Base-by-base conservation (phyloP, 352 stramenopile genomes). In the Phytophthora litchii region DNA sequence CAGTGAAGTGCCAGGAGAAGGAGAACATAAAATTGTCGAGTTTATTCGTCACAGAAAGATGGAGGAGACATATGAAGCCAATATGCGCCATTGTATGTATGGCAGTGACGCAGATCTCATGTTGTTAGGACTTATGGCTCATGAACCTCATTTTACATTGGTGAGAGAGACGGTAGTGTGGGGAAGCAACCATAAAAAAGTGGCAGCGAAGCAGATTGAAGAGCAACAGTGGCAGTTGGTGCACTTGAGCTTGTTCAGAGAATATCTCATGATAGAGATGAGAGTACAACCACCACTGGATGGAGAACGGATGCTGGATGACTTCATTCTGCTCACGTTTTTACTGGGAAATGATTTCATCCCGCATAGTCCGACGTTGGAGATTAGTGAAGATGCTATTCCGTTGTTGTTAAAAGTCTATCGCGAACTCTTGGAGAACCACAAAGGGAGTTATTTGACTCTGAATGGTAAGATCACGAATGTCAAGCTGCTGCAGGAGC, bases 251-350 rank as follows among this genome's bases (percentile, higher is more conserved):
- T 78, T 99, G 29, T 94, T 99, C 54, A 74, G 98, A 42, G 95
- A 99, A 74, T 99, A 99, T 71, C 62, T 99, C 8, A 88, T 97
- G 72, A 81, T 99, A 48, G 98, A 99, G 74, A 98, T 99, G 78
- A 75, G 64, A 11, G 83, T 89, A 0, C 56, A 76, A 35, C 36
- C 66, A 13, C 76, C 75, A 3, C 42, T 89, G 2, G 71, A 88
- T 54, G 80, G 80, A 17, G 98, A 99, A 71, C 83, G 97, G 14
- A 92, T 99, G 54, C 94, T 99, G 58, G 98, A 99, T 76, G 98
- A 99, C 70, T 99, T 99, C 72, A 98, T 99, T 8, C 91, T 99
- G 63, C 86, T 99, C 49, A 99, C 97, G n/a, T 99, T 99, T 71
- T 79, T 99, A 36, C 89, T 99, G 3, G 98, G 98, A 34, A 99